Conservation (phyloP, 2,329 filamentous ascomycete species). For the Fragosphaeria purpurea region DNA sequence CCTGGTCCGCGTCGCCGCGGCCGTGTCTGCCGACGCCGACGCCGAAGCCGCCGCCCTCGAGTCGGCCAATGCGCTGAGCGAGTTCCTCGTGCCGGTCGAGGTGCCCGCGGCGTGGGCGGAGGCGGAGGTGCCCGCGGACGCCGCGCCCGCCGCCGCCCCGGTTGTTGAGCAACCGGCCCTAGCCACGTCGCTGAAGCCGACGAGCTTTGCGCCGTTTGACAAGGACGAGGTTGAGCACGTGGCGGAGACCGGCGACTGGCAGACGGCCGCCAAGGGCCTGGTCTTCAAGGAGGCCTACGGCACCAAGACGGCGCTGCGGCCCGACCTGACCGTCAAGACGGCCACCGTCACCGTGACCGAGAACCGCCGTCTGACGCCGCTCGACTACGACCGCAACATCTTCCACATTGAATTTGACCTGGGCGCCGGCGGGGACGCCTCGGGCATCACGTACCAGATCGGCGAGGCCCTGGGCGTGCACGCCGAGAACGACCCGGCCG, state of each 20-base stretch:
- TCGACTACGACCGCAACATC: constrained; percentile 91
- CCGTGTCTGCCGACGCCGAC: constrained; percentile 30
- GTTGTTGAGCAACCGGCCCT: constrained; percentile 28
- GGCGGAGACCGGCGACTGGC: constrained; percentile 61
- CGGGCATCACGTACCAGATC: constrained; percentile 91
- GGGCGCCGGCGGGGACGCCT: constrained; percentile 76
- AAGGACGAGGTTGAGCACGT: constrained; percentile 64
- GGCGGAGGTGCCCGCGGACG: constrained; percentile 53
- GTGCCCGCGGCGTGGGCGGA: constrained; percentile 74
- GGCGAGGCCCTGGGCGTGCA: constrained; percentile 95
- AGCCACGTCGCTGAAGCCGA: constrained; percentile 58
- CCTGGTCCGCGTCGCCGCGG: constrained; percentile 53
- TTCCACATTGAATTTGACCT: constrained; percentile 99
- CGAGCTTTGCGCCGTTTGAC: constrained; percentile 73
- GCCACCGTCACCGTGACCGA: constrained; percentile 85
- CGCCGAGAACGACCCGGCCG: constrained; percentile 75
- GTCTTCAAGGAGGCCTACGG: constrained; percentile 91
- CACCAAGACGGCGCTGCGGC: constrained; percentile 63
- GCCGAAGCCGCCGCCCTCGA: constrained; percentile 34
- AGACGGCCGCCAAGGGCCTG: constrained; percentile 75
- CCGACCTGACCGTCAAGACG: constrained; percentile 79
- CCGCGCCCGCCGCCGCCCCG: constrained; percentile 21
- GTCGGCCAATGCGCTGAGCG: constrained; percentile 56
- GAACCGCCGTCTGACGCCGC: constrained; percentile 83
- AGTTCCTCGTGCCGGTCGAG: constrained; percentile 62